A percentile compares a stretch with the other conserved stretches of the same genome.
Conservation (phyloP, 352 stramenopile genomes). For the Pythium sp. region DNA sequence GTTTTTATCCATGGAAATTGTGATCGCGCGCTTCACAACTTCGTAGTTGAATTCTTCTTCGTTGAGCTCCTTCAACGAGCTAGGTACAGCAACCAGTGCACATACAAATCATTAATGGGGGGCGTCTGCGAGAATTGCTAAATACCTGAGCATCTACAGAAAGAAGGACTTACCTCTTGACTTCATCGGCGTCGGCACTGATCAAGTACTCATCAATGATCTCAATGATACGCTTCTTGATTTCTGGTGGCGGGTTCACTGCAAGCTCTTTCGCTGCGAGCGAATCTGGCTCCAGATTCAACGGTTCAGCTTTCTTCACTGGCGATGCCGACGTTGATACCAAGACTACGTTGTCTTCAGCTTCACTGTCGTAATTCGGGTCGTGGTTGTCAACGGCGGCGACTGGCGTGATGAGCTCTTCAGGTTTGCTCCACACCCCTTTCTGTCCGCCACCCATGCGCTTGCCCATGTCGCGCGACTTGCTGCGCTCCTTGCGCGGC, state of each 20-base stretch:
- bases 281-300: conserved; percentile 57
- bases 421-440: conserved; percentile 74
- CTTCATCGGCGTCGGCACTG: conserved; percentile 88
- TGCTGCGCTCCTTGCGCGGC: conserved; percentile 76
- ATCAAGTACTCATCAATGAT: conserved; percentile 90
- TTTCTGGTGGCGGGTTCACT: conserved; percentile 61
- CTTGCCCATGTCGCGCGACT: conserved; percentile 83
- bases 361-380: conserved; percentile 93
- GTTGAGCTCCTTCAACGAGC: conserved; percentile 66
- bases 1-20: conserved; percentile 93
- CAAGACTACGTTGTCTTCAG: conserved; percentile 87
- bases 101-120: not conserved
- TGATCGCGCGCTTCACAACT: conserved; percentile 94
- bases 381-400: conserved; percentile 85
- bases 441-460: conserved; percentile 88
- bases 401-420: conserved; percentile 66
- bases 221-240: conserved; percentile 91
- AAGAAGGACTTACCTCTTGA: conserved; percentile 47
- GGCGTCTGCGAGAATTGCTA: not conserved
- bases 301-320: conserved; percentile 36
- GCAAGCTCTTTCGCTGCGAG: conserved; percentile 77
- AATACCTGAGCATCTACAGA: not conserved
- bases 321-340: conserved; percentile 55
- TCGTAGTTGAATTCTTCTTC: conserved; percentile 86
- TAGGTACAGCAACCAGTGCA: conserved; percentile 18